These are phyloP conservation scores for Flueggea neowawraea DNA, from an alignment of 441 rosid species.

Conservation along the genomic window DNA sequence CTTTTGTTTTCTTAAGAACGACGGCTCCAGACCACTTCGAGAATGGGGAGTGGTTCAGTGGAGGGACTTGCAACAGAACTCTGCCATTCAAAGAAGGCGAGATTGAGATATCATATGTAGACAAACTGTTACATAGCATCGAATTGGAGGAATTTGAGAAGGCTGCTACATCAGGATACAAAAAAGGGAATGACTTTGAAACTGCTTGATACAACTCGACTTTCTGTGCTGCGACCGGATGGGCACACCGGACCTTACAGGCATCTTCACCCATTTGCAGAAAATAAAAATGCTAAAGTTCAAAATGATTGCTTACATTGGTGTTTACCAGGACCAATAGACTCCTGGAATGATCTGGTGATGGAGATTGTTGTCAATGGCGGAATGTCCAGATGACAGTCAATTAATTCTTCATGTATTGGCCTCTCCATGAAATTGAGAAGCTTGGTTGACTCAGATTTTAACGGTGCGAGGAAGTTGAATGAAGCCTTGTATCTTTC, in stretches of 20 bases:
- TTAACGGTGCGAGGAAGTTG: no score
- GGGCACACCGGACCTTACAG: slow-evolving; percentile 93
- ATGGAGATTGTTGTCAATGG: slow-evolving; percentile 55
- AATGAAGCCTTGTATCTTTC: no score
- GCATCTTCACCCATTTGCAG: slow-evolving; percentile 54
- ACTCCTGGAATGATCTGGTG: slow-evolving; percentile 83
- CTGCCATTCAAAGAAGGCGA: slow-evolving; percentile 67
- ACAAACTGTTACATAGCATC: slow-evolving; percentile 37
- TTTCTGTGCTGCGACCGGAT: slow-evolving; percentile 63
- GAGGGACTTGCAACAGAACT: slow-evolving; percentile 66
- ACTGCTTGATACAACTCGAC: slow-evolving; percentile 63
- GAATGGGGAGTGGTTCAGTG: slow-evolving; percentile 90
- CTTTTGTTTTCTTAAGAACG: slow-evolving; percentile 57
- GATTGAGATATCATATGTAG: slow-evolving; percentile 37
- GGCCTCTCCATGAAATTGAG: not conserved
- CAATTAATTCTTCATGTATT: not conserved
- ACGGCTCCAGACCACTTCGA: slow-evolving; percentile 91
- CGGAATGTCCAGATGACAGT: slow-evolving; percentile 17
- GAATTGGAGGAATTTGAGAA: slow-evolving; percentile 55
- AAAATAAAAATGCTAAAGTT: slow-evolving; percentile 51
- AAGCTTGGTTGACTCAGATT: no score
- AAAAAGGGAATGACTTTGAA: slow-evolving; percentile 36
- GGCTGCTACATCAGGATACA: slow-evolving; percentile 29
- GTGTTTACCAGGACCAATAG: slow-evolving; percentile 97
- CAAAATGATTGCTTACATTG: slow-evolving; percentile 93